Evolutionary conservation across 805 yeast species (phyloP), one percentile per base, ranked within the genome.

Genomic region (Myxozyma monticola): DNA sequence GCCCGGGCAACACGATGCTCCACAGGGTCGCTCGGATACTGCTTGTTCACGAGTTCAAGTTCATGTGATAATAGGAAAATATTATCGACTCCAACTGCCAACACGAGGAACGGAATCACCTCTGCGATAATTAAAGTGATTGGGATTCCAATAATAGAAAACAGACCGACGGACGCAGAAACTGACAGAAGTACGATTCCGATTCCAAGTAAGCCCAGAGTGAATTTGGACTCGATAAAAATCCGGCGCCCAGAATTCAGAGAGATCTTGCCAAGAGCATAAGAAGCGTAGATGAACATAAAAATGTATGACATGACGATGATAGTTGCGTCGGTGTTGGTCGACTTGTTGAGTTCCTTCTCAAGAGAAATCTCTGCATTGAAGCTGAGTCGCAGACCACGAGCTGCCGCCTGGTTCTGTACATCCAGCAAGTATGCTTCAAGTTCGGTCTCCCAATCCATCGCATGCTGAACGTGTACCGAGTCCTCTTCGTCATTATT

Each of bases 71-170:
- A 79, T 57, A 91, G 71, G 63, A 90, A 93, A 22, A 91, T 86
- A 65, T 91, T 91, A 69, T 91, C 99, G 24, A 91, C 88, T n/a
- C 99, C 99, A 48, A 91, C 83, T 0, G 99, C 99, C 50, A 91
- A 73, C 12, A 91, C 85, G 61, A 91, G 72, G 64, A 91, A 91
- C 8, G 98, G 98, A 29, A 91, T 91, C 4, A 91, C 99, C 66
- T 93, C 98, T 1, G 98, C 97, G 49, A 91, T 88, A 57, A 91
- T 90, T 37, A 91, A 72, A 0, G 98, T 91, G 0, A 95, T 86
- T 62, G 86, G 88, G 42, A 90, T 69, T 0, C 93, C 95, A n/a
- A 85, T 51, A 4, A 78, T 61, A 10, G 93, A 78, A 68, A 88
- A 85, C 3, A 88, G 60, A 0, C 98, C 98, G 0, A 89, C 87